phyloP scores from a whole-genome alignment of 2,329 filamentous ascomycete genomes.

The Trichoderma koningiopsis region DNA sequence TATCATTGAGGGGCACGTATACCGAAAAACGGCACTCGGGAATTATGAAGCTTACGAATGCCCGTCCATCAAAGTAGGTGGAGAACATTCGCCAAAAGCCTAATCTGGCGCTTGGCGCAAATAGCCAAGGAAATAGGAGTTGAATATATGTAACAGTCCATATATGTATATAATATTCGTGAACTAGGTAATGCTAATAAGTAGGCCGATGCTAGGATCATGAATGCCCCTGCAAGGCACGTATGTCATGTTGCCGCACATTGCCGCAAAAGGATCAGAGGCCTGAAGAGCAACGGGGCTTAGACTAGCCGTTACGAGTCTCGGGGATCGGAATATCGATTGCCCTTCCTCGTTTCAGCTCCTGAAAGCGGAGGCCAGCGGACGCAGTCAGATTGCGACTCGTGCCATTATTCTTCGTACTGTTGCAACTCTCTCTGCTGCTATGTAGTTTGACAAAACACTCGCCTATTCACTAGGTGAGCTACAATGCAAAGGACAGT shows the following conservation, averaged over 20 bases:
- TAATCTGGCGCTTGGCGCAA: neutral
- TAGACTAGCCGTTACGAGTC: neutral
- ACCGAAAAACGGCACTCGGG: neutral
- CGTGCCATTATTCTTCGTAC: neutral
- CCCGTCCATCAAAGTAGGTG: neutral
- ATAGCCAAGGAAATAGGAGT: neutral
- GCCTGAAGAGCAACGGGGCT: neutral
- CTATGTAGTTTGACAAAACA: neutral
- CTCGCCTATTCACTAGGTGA: slow-evolving; percentile 5
- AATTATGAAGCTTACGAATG: neutral
- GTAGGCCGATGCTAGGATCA: neutral
- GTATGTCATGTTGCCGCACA: neutral
- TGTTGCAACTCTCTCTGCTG: neutral
- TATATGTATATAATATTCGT: neutral
- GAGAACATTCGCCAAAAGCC: neutral
- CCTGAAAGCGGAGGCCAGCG: slow-evolving; percentile 15
- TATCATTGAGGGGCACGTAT: neutral
- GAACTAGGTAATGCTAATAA: too few relatives aligned
- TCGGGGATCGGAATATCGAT: slow-evolving; percentile 23
- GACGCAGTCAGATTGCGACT: slow-evolving; percentile 10
- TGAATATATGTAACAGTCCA: neutral
- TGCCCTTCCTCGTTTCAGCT: slow-evolving; percentile 16
- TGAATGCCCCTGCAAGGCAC: neutral
- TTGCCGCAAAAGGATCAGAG: neutral
- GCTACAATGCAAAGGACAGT: slow-evolving; percentile 20